Evolutionary conservation across 2,329 filamentous ascomycete genomes (phyloP).

Genomic region (Gaeumannomyces sp.): DNA sequence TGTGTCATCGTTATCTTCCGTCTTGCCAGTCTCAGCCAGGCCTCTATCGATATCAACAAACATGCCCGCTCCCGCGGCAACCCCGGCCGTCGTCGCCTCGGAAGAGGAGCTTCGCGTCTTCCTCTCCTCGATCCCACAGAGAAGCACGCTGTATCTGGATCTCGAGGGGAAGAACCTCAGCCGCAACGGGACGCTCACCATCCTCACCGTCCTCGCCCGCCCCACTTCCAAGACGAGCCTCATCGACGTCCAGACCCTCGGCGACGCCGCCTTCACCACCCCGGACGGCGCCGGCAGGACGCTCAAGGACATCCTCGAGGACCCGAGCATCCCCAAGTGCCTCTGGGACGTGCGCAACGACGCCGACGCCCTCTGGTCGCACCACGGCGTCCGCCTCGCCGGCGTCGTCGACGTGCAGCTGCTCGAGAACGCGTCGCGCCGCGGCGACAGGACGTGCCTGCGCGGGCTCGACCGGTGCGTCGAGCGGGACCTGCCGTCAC

Average conservation of each 20-base stretch:
- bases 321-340: conserved; percentile 16
- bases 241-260: conserved; percentile 20
- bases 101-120: not conserved
- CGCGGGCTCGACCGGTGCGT: conserved; percentile 14
- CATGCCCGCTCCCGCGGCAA: not conserved
- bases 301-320: conserved; percentile 18
- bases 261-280: conserved; percentile 15
- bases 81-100: not conserved
- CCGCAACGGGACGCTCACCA: conserved; percentile 17
- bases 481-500: conserved; percentile 3
- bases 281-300: conserved; percentile 9
- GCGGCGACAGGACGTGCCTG: conserved; percentile 14
- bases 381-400: conserved; percentile 18
- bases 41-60: not conserved
- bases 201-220: conserved; percentile 16
- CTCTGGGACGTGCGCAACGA: conserved; percentile 23
- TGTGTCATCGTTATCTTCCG: no score
- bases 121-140: not conserved
- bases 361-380: conserved; percentile 22
- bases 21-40: no score
- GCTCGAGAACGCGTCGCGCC: conserved; percentile 21
- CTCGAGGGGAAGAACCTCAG: conserved; percentile 17
- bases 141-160: conserved; percentile 17
- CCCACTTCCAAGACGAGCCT: conserved; percentile 11
- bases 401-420: conserved; percentile 24